Percentiles rank a stretch among this genome's conserved stretches.
phyloP scores from a whole-genome alignment of 2,329 filamentous ascomycete genomes.

The Exophiala alcalophila region DNA sequence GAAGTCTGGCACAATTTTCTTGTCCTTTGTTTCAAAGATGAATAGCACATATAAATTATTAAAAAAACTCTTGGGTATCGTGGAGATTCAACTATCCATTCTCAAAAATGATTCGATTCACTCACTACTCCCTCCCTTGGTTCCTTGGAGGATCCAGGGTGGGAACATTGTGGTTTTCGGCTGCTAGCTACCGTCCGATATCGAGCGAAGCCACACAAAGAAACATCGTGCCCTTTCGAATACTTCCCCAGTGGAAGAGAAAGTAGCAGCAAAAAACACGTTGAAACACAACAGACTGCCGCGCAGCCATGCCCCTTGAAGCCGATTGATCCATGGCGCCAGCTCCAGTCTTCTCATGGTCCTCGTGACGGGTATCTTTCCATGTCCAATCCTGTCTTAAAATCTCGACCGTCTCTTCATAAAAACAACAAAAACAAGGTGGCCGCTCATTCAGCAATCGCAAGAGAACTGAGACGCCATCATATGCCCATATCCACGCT shows the following conservation, averaged over 20 bases:
- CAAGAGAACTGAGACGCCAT: slow-evolving; percentile 12
- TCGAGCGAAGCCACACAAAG: too few species aligned
- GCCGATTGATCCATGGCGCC: slow-evolving; percentile 8
- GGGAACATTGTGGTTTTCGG: too few species aligned
- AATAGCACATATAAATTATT: not conserved
- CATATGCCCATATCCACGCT: slow-evolving; percentile 12
- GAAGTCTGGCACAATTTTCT: slow-evolving; percentile 43
- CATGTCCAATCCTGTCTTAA: slow-evolving; percentile 17
- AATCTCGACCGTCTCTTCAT: slow-evolving; percentile 21
- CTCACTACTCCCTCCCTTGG: too few species aligned
- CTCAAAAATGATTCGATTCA: too few species aligned
- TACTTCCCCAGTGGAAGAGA: not conserved
- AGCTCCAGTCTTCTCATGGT: slow-evolving; percentile 8
- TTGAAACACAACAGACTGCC: slow-evolving; percentile 6
- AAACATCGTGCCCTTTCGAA: not conserved
- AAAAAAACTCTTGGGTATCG: not conserved
- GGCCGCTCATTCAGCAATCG: not conserved
- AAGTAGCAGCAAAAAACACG: too few species aligned
- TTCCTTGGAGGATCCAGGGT: too few species aligned
- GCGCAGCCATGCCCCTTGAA: slow-evolving; percentile 5
- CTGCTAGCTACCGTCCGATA: too few species aligned
- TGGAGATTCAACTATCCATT: slow-evolving; percentile 3
- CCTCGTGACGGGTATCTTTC: slow-evolving; percentile 23
- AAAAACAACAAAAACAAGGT: not conserved
- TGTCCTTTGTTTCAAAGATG: not conserved